Evolutionary conservation across 169 alveolate genomes (phyloP).

Genomic region (Cyclospora cayetanensis): DNA sequence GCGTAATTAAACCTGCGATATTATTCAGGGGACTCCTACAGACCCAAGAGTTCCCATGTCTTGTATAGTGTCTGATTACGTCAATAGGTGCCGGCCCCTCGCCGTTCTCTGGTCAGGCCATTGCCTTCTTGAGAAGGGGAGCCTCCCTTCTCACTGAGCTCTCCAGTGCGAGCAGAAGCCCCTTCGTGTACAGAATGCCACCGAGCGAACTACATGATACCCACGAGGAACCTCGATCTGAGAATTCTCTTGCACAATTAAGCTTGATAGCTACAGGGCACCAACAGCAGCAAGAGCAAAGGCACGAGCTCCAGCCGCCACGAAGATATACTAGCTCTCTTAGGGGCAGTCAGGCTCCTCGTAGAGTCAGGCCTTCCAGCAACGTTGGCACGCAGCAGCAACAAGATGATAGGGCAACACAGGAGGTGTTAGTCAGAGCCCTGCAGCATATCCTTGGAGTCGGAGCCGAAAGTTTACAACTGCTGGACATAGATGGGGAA

Average conservation of each 20-base stretch:
- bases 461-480: slow-evolving; percentile 58
- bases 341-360: background rate
- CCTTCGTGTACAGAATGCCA: slow-evolving; percentile 39
- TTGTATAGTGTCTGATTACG: background rate
- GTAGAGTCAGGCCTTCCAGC: background rate
- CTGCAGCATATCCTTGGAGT: slow-evolving; percentile 49
- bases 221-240: slow-evolving; percentile 3
- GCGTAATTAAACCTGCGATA: too few species aligned
- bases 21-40: too few species aligned
- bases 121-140: slow-evolving; percentile 42
- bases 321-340: background rate
- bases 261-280: slow-evolving; percentile 13
- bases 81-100: slow-evolving; percentile 23
- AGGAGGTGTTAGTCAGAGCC: slow-evolving; percentile 45
- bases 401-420: slow-evolving; percentile 36
- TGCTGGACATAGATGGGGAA: slow-evolving; percentile 60
- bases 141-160: slow-evolving; percentile 52
- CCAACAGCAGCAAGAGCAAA: slow-evolving; percentile 41
- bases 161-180: slow-evolving; percentile 27
- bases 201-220: background rate
- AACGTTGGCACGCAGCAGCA: slow-evolving; percentile 4
- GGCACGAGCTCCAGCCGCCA: slow-evolving; percentile 19
- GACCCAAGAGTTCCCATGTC: too few species aligned
- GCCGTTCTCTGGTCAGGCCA: slow-evolving; percentile 55
- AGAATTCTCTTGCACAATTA: background rate